Percentiles rank a stretch among this genome's conserved stretches.
Evolutionary conservation across 306 rosid genomes (phyloP).

Genomic region (Trifolium repens): DNA sequence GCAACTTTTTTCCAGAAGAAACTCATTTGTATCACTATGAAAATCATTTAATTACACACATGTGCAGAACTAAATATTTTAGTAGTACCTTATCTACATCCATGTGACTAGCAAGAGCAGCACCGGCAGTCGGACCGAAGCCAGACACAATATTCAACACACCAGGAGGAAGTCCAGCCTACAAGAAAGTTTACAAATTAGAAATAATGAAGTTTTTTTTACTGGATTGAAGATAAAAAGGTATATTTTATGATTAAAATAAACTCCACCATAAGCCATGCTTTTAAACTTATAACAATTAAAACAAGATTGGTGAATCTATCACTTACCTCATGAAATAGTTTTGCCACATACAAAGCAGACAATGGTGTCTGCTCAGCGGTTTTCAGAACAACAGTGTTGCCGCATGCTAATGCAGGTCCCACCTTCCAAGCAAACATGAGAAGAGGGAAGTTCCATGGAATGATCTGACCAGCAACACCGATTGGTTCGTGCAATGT

Average conservation of each 20-base stretch:
- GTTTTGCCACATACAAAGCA: slow-evolving; percentile 68
- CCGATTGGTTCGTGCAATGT: slow-evolving; percentile 96
- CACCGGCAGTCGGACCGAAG: slow-evolving; percentile 95
- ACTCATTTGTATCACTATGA: not conserved
- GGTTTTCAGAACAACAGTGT: slow-evolving; percentile 79
- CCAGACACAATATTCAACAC: slow-evolving; percentile 88
- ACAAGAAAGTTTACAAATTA: slow-evolving; percentile 39
- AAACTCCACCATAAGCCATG: not conserved
- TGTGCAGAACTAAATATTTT: slow-evolving; percentile 21
- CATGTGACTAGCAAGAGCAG: slow-evolving; percentile 94
- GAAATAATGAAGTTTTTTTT: no score
- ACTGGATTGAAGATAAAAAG: not conserved
- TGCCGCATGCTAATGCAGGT: slow-evolving; percentile 92
- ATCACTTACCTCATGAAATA: slow-evolving; percentile 72
- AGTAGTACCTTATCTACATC: slow-evolving; percentile 93
- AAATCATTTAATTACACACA: slow-evolving; percentile 18
- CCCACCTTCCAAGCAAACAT: slow-evolving; percentile 95
- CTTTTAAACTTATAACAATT: not conserved
- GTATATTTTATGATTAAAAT: not conserved
- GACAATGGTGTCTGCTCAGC: slow-evolving; percentile 97
- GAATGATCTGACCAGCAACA: slow-evolving; percentile 94
- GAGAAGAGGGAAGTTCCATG: slow-evolving; percentile 96
- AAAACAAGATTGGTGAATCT: slow-evolving; percentile 1
- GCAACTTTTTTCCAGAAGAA: slow-evolving; percentile 20
- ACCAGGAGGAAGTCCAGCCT: slow-evolving; percentile 96